phyloP scores from a whole-genome alignment of 305 asterid species.

The Salvia sclarea region DNA sequence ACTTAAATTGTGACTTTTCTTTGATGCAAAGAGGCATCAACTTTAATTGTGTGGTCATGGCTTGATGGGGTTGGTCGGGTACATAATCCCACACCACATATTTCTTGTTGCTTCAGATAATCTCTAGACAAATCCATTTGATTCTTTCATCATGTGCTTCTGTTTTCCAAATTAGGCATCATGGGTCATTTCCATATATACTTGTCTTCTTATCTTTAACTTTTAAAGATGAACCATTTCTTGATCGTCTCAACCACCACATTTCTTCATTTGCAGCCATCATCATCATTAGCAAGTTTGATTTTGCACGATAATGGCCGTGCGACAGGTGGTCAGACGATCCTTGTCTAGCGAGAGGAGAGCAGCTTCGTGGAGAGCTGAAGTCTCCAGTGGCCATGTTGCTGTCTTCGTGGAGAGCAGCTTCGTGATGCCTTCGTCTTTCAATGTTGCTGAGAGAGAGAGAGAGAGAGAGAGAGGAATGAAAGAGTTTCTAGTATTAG shows the following conservation, averaged over 20 bases:
- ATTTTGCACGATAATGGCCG: slow-evolving; percentile 28
- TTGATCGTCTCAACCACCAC: too few relatives aligned
- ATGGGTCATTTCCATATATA: too few relatives aligned
- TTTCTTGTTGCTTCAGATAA: too few relatives aligned
- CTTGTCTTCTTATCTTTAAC: too few relatives aligned
- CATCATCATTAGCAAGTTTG: too few relatives aligned
- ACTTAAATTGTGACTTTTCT: neutral
- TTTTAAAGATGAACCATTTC: too few relatives aligned
- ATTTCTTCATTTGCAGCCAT: too few relatives aligned
- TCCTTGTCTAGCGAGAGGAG: slow-evolving; percentile 24
- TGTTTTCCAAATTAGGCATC: too few relatives aligned
- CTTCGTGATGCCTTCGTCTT: neutral
- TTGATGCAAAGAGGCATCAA: neutral
- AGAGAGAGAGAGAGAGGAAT: too few relatives aligned
- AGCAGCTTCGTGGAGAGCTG: slow-evolving; percentile 15
- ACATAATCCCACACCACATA: neutral
- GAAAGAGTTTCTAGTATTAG: too few relatives aligned
- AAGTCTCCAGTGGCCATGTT: slow-evolving; percentile 38
- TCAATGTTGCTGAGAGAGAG: neutral
- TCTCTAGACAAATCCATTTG: too few relatives aligned
- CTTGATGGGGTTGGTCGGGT: neutral
- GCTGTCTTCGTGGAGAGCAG: slow-evolving; percentile 48
- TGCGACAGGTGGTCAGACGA: slow-evolving; percentile 27
- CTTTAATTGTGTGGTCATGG: neutral
- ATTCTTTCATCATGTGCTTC: too few relatives aligned